These are phyloP conservation scores for Rhizopus sp. DNA, from an alignment of 371 early-diverging fungal genomes.

Conservation along the genomic window DNA sequence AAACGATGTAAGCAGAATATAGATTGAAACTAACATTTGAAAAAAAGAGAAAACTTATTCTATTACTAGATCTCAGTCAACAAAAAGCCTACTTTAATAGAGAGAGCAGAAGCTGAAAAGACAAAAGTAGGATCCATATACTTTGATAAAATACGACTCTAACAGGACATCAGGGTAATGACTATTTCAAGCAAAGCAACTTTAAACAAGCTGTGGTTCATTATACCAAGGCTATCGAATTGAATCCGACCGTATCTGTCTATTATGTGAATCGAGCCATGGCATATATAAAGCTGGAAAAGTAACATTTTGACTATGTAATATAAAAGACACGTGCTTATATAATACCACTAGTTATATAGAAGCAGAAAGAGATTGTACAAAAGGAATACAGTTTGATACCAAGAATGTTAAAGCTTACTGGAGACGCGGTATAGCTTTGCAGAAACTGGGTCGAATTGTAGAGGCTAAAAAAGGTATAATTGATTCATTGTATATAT, in stretches of 20 bases:
- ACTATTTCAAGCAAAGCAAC: conserved; percentile 64
- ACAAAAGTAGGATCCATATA: conserved; percentile 52
- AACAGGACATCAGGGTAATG: conserved; percentile 67
- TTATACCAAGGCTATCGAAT: conserved; percentile 71
- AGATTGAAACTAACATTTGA: too few relatives aligned
- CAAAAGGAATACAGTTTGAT: conserved; percentile 62
- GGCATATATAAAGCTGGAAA: conserved; percentile 75
- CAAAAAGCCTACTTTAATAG: conserved; percentile 19
- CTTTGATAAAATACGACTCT: neutral
- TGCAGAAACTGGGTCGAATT: conserved; percentile 56
- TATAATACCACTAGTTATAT: neutral
- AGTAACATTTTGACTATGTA: conserved; percentile 33
- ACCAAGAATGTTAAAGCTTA: conserved; percentile 79
- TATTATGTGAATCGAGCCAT: conserved; percentile 83
- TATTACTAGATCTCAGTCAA: neutral
- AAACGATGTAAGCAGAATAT: neutral
- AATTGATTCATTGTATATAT: neutral
- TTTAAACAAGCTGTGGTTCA: conserved; percentile 65
- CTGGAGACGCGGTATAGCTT: conserved; percentile 80
- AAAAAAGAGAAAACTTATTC: neutral
- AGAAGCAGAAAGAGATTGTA: conserved; percentile 76
- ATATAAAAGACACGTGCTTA: neutral
- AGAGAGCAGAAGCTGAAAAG: conserved; percentile 58
- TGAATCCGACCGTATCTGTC: conserved; percentile 66
- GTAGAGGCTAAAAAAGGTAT: conserved; percentile 63